Conservation (phyloP, 2,329 filamentous ascomycete species). For the Furcasterigmium furcatum region DNA sequence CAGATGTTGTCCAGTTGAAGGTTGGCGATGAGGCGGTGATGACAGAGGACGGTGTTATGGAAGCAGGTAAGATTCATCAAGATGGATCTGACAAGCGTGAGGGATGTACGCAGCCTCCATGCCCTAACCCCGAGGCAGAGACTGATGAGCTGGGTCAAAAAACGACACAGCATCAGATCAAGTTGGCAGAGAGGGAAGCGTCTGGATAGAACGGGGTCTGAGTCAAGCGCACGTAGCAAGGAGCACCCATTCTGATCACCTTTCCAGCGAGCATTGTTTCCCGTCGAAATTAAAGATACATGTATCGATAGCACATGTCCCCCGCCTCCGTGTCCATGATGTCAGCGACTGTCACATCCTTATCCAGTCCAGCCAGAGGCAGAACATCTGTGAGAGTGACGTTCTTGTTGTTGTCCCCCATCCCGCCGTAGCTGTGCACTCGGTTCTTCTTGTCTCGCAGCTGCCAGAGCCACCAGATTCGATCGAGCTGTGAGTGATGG, state of each 20-base stretch:
- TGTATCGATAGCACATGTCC: conserved; percentile 13
- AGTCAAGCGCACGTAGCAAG: no score
- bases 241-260: no score
- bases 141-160: no score
- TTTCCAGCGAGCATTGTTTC: no score
- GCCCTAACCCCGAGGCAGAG: no score
- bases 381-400: conserved; percentile 9
- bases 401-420: conserved; percentile 6
- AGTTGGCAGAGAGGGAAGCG: no score
- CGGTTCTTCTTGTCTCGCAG: conserved; percentile 8
- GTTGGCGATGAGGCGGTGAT: conserved; percentile 40
- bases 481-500: conserved; percentile 13
- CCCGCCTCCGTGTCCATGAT: conserved; percentile 12
- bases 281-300: conserved; percentile 6
- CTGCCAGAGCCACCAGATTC: conserved; percentile 15
- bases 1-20: conserved; percentile 37
- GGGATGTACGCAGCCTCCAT: no score
- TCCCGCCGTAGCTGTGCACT: conserved; percentile 8
- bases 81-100: no score
- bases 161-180: no score
- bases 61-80: conserved; percentile 3
- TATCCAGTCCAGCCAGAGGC: conserved; percentile 10
- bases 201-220: no score
- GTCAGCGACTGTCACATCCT: conserved; percentile 9
- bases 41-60: conserved; percentile 33